These are phyloP conservation scores for Mycena filopes DNA, from an alignment of 768 basidiomycete genomes.

Conservation along the genomic window DNA sequence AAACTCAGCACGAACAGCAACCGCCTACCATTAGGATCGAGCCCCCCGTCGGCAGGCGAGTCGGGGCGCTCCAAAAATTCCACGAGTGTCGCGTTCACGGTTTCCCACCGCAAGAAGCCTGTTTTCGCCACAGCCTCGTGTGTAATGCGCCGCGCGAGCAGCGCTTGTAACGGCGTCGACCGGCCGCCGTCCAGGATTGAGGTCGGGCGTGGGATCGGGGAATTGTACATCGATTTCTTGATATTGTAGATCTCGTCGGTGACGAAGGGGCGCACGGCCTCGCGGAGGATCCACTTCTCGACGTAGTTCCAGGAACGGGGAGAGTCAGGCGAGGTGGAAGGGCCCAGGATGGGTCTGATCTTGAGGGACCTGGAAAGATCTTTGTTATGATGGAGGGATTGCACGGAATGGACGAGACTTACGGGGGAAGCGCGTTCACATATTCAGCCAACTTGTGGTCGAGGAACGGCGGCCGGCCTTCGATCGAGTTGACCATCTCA, in stretches of 20 bases:
- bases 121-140: background rate
- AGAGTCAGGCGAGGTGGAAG: background rate
- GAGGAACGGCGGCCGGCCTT: constrained; percentile 5
- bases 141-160: constrained; percentile 5
- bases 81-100: background rate
- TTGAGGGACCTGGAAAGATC: constrained; percentile 3
- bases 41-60: background rate
- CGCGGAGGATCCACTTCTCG: constrained; percentile 16
- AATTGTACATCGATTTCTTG: constrained; percentile 14
- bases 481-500: constrained; percentile 15
- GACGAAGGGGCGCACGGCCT: constrained; percentile 9
- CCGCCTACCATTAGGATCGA: background rate
- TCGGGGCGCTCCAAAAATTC: constrained; percentile 8
- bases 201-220: constrained; percentile 8
- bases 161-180: constrained; percentile 6
- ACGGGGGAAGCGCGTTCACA: constrained; percentile 14
- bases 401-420: background rate
- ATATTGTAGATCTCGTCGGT: constrained; percentile 3
- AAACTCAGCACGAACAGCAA: constrained; percentile 13
- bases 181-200: constrained; percentile 5
- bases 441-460: constrained; percentile 20
- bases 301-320: constrained; percentile 6
- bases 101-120: constrained; percentile 4
- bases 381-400: no score
- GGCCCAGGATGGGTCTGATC: constrained; percentile 1